Base-by-base conservation (phyloP, 129 eudicot species). In the Solidago caesia region DNA sequence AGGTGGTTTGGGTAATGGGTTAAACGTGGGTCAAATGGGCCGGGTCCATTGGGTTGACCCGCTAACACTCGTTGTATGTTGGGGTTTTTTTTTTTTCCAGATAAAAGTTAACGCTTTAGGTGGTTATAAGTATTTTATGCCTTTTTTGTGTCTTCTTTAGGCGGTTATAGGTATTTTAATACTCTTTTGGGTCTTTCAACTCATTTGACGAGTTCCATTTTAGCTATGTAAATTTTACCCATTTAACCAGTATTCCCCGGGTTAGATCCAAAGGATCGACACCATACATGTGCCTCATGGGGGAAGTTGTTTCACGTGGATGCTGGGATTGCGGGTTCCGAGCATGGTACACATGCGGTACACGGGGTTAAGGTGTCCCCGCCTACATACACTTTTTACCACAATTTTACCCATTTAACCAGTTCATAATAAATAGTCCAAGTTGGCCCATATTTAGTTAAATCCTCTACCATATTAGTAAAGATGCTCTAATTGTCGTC, bases 1-100 rank as follows among this genome's bases (percentile, higher is more conserved):
- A 52, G 39, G 42, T 42, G 43, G 51, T 15, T 47, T 49, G 21
- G 78, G 56, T 62, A 62, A 61, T 12, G 61, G 76, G 44, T 71
- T 51, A 71, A 71, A 53, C 9, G 6, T 53, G 44, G n/a, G 67
- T 27, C 11, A 71, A 56, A 14, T 6, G 41, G 26, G 8, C 9
- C 7, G 65, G 44, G 65, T 21, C 61, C 15, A 53, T 12, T 53
- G 59, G 59, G 59, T 52, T 70, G 48, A 70, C 51, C 52, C 1
- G 41, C 49, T 29, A 44, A 43, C 43, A 56, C 52, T 55, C 61
- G 14, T 55, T 12, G 44, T 67, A 41, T 45, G 41, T 48, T 48
- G 45, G 21, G 21, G 21, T 21, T 45, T 45, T 21, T 14, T 10
- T 21, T 55, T 55, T 55, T 55, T 33, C 2, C 39, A 33, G 3